A percentile compares a stretch with the other conserved stretches of the same genome.
Evolutionary conservation across 768 basidiomycete genomes (phyloP).

Genomic region (Termitomyces sp.): DNA sequence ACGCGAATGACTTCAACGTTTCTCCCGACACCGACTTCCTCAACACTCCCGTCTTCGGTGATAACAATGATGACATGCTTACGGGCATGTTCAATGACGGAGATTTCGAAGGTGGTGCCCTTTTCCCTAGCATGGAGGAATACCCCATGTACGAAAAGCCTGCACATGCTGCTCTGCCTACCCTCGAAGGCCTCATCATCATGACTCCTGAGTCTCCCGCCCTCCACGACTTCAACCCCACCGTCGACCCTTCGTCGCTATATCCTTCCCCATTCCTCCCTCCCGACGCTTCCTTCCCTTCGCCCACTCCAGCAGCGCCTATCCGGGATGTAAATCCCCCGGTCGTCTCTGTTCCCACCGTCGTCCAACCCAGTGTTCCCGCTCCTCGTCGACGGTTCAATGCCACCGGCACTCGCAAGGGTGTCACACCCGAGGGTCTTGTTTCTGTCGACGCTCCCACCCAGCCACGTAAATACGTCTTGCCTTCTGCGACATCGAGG

Average conservation of each 20-base stretch:
- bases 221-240: constrained; percentile 30
- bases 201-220: constrained; percentile 52
- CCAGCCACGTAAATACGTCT: constrained; percentile 63
- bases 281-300: constrained; percentile 8
- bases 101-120: not conserved
- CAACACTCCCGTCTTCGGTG: constrained; percentile 29
- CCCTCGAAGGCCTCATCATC: constrained; percentile 30
- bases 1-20: constrained; percentile 29
- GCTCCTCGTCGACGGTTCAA: constrained; percentile 21
- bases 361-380: not conserved
- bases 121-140: constrained; percentile 10
- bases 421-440: constrained; percentile 56
- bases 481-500: constrained; percentile 65
- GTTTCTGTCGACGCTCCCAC: constrained; percentile 74
- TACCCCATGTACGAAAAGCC: constrained; percentile 14
- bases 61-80: constrained; percentile 14
- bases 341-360: constrained; percentile 14
- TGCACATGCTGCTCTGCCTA: not conserved
- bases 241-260: constrained; percentile 27
- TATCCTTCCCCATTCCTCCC: constrained; percentile 27
- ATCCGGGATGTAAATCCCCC: constrained; percentile 5
- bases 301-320: constrained; percentile 1
- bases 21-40: constrained; percentile 12
- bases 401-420: constrained; percentile 71
- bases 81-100: constrained; percentile 7